phyloP scores from a whole-genome alignment of 768 basidiomycete genomes.

The Multifurca ochricompacta region DNA sequence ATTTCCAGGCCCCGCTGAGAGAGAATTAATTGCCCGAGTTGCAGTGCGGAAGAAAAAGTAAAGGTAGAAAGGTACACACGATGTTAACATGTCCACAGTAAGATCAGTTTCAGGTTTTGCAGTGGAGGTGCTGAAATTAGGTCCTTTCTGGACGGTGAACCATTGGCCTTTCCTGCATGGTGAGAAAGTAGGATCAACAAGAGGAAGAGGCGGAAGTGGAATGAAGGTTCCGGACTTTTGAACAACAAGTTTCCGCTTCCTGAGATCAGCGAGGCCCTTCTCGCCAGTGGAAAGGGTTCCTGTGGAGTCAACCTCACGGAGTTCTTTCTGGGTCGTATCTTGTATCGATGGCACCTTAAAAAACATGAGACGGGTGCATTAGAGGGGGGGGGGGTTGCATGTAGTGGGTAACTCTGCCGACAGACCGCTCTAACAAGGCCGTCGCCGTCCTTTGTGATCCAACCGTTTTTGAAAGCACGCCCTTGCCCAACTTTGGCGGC shows the following conservation, averaged over 20 bases:
- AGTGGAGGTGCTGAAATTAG: conserved; percentile 81
- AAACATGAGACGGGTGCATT: background rate
- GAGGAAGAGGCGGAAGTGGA: background rate
- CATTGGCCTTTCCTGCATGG: conserved; percentile 81
- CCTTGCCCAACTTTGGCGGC: conserved; percentile 90
- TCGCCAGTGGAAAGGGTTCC: conserved; percentile 72
- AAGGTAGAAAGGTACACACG: conserved; percentile 45
- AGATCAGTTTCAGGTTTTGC: conserved; percentile 94
- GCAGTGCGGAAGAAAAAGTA: background rate
- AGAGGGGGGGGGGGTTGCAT: conserved; percentile 17
- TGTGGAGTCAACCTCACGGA: conserved; percentile 63
- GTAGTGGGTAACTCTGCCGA: conserved; percentile 19
- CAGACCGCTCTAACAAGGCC: conserved; percentile 82
- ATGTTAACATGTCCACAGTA: conserved; percentile 89
- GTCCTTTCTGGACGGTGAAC: conserved; percentile 83
- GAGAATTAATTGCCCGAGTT: background rate
- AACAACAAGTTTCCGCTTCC: conserved; percentile 82
- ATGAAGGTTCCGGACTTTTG: conserved; percentile 51
- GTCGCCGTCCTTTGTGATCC: conserved; percentile 88
- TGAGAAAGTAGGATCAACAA: conserved; percentile 3
- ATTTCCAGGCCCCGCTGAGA: conserved; percentile 87
- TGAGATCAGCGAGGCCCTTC: conserved; percentile 74
- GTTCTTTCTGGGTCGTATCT: conserved; percentile 68
- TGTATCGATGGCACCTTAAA: conserved; percentile 54
- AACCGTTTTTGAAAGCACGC: conserved; percentile 93